A percentile compares a stretch with the other conserved stretches of the same genome.
Evolutionary conservation across 2,329 filamentous ascomycete genomes (phyloP).

Genomic region (Ascochyta koolunga): DNA sequence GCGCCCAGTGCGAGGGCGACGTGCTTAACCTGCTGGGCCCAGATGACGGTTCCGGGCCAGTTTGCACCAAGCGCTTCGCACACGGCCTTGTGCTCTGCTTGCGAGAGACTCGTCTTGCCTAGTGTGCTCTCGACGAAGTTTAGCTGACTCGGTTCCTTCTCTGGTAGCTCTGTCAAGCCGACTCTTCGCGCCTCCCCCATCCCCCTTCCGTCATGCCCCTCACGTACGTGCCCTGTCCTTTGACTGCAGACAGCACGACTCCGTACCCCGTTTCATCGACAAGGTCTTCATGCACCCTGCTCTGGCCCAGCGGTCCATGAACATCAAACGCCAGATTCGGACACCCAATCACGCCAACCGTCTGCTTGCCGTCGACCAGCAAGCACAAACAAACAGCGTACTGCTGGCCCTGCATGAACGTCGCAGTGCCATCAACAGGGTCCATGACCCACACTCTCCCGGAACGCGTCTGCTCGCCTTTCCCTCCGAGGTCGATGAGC

Average conservation of each 20-base stretch:
- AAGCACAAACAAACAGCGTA: constrained; percentile 67
- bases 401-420: constrained; percentile 66
- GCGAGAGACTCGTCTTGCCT: constrained; percentile 49
- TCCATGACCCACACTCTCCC: constrained; percentile 66
- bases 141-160: constrained; percentile 40
- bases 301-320: constrained; percentile 20
- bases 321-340: constrained; percentile 62
- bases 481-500: constrained; percentile 67
- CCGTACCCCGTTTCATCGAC: constrained; percentile 53
- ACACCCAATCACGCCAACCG: constrained; percentile 65
- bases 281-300: constrained; percentile 43
- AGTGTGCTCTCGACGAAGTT: constrained; percentile 55
- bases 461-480: constrained; percentile 54
- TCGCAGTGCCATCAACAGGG: constrained; percentile 68
- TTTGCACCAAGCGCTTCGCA: constrained; percentile 46
- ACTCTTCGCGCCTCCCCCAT: constrained; percentile 45
- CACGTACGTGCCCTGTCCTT: constrained; percentile 53
- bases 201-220: constrained; percentile 45
- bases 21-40: constrained; percentile 62
- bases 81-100: constrained; percentile 45
- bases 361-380: constrained; percentile 62
- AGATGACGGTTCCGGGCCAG: constrained; percentile 59
- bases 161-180: constrained; percentile 21
- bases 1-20: constrained; percentile 58
- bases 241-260: constrained; percentile 55